Evolutionary conservation across 1,139 yeast species (phyloP).

Genomic region (Yamadazyma oceani): DNA sequence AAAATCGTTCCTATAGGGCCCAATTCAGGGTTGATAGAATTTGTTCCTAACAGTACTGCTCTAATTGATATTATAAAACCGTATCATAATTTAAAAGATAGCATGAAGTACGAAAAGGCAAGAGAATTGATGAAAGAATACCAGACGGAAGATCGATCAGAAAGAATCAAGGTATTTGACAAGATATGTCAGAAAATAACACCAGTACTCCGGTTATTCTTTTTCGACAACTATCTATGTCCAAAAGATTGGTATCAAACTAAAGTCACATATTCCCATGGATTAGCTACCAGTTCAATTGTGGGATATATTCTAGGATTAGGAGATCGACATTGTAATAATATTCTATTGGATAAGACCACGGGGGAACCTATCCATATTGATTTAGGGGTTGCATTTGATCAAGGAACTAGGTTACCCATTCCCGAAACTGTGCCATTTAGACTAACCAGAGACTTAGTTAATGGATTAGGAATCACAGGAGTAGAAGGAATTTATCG

Average conservation of each 20-base stretch:
- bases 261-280: slow-evolving; percentile 67
- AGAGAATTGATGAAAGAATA: slow-evolving; percentile 62
- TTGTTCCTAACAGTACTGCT: slow-evolving; percentile 76
- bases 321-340: slow-evolving; percentile 94
- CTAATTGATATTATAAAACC: slow-evolving; percentile 66
- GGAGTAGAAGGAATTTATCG: slow-evolving; percentile 79
- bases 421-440: slow-evolving; percentile 95
- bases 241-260: slow-evolving; percentile 75
- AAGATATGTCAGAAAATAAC: slow-evolving; percentile 51
- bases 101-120: slow-evolving; percentile 55
- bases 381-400: slow-evolving; percentile 95
- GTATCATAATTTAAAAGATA: slow-evolving; percentile 48
- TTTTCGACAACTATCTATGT: slow-evolving; percentile 63
- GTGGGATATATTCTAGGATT: slow-evolving; percentile 86
- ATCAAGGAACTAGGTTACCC: slow-evolving; percentile 79
- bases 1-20: slow-evolving; percentile 91
- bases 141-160: slow-evolving; percentile 46
- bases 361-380: slow-evolving; percentile 95
- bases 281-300: slow-evolving; percentile 82
- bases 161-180: slow-evolving; percentile 51
- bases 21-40: slow-evolving; percentile 84
- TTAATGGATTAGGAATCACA: slow-evolving; percentile 88
- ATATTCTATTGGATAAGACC: slow-evolving; percentile 72
- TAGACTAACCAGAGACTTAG: slow-evolving; percentile 82
- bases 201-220: slow-evolving; percentile 73